Evolutionary conservation across 768 basidiomycete species (phyloP), one percentile per base, ranked within the genome.

Genomic region (Sporobolomyces roseus): DNA sequence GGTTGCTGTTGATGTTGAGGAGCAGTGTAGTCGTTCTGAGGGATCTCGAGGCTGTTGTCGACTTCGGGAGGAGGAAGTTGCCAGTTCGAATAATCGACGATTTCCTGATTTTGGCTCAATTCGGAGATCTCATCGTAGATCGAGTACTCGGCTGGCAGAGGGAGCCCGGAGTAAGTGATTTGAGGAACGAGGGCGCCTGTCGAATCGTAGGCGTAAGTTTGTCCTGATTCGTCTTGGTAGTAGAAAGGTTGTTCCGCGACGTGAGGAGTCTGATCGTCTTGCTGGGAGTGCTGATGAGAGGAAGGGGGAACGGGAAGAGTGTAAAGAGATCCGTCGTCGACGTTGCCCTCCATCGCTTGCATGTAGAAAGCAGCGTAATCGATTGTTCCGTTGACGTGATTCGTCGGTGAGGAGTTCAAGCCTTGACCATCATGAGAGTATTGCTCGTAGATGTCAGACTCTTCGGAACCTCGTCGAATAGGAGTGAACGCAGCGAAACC

Each of bases 31-130:
- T 60, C 58, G 43, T 32, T 23, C 21, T 23, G 58, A 2, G 12
- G 43, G 17, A 46, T 7, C 21, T 60, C 58, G 58, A 60, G 58
- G 25, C 30, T 48, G 58, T 48, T 60, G 45, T 60, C 58, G 45
- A 60, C 58, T 60, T 60, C 58, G 45, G 58, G 45, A 25, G 58
- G 58, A 19, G 58, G 58, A 5, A 48, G 58, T 48, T 60, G 58
- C 58, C 58, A 60, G 9, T 33, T 46, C 23, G 58, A 60, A 17
- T 60, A 60, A 19, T 60, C 58, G 45, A 48, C 13, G 21, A 60
- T 25, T 17, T 60, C 58, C 6, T 33, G 45, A 12, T 8, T 29
- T 35, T 60, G 58, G 13, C 35, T 33, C 41, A 27, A 41, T 10
- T 58, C 41, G 19, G 25, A 12, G 29, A n/a, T 3, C 21, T 33